These are phyloP conservation scores for Lineolata rhizophorae DNA, from an alignment of 495 filamentous ascomycete species.

Conservation along the genomic window DNA sequence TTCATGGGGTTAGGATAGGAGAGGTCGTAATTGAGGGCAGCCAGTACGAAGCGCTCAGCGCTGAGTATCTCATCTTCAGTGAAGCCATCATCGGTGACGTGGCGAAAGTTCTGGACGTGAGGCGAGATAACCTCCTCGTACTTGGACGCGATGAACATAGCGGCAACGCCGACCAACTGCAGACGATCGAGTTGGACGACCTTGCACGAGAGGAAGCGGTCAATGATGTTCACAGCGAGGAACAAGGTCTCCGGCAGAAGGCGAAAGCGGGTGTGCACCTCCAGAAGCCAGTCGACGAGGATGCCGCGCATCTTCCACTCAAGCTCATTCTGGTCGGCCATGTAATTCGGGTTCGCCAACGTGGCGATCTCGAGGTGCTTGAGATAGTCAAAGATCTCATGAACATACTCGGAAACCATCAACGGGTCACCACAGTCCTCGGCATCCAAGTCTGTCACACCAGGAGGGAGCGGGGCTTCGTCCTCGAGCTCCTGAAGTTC, in stretches of 20 bases:
- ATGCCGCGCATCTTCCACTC: conserved; percentile 99
- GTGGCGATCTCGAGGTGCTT: conserved; percentile 65
- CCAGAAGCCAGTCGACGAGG: conserved; percentile 93
- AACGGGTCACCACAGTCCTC: conserved; percentile 84
- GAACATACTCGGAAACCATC: conserved; percentile 95
- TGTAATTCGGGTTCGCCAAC: conserved; percentile 79
- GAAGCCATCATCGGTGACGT: conserved; percentile 93
- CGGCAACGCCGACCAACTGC: conserved; percentile 88
- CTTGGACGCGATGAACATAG: conserved; percentile 98
- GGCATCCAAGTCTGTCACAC: conserved; percentile 47
- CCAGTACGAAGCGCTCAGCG: conserved; percentile 81
- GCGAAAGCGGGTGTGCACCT: conserved; percentile 92
- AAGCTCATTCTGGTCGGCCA: conserved; percentile 75
- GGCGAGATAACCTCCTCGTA: conserved; percentile 96
- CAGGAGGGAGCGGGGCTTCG: conserved; percentile 15
- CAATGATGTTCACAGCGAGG: conserved; percentile 92
- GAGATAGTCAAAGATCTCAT: conserved; percentile 94
- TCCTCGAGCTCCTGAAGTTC: conserved; percentile 18
- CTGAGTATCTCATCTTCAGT: conserved; percentile 90
- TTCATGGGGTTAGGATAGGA: conserved; percentile 99
- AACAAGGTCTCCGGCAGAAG: conserved; percentile 96
- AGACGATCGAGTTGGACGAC: conserved; percentile 86
- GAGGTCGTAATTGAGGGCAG: conserved; percentile 83
- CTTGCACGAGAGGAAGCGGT: conserved; percentile 85
- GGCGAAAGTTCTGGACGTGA: conserved; percentile 87